These are phyloP conservation scores for Mycena vulgaris DNA, from an alignment of 768 basidiomycete genomes.

Conservation along the genomic window DNA sequence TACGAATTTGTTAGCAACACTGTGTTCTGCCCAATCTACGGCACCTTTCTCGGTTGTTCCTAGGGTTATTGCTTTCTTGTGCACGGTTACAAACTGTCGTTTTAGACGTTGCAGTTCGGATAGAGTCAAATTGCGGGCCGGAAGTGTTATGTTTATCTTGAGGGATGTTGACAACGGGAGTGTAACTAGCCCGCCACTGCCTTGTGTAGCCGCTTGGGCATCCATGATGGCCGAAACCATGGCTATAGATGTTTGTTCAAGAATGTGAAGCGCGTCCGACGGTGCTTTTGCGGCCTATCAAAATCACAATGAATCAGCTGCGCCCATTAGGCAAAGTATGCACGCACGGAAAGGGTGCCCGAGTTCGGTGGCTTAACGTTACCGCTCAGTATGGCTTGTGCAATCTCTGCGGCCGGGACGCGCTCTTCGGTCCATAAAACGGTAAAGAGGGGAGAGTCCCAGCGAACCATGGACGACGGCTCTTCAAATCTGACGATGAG, in stretches of 20 bases:
- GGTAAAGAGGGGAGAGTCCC: conserved; percentile 97
- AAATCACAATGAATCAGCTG: conserved; percentile 1
- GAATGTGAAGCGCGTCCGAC: conserved; percentile 86
- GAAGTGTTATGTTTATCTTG: conserved; percentile 71
- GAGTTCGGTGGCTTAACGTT: conserved; percentile 90
- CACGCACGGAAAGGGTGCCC: conserved; percentile 80
- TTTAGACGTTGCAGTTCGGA: conserved; percentile 92
- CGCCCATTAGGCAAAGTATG: conserved; percentile 10
- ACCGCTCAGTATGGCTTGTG: conserved; percentile 85
- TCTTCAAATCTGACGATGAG: conserved; percentile 94
- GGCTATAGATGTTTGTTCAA: conserved; percentile 83
- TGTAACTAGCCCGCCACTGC: conserved; percentile 67
- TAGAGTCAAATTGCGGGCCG: conserved; percentile 81
- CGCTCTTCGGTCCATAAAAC: conserved; percentile 81
- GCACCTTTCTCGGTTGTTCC: conserved; percentile 84
- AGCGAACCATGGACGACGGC: conserved; percentile 97
- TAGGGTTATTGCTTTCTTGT: conserved; percentile 90
- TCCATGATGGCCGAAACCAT: conserved; percentile 83
- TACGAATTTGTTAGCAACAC: conserved; percentile 79
- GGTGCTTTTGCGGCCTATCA: conserved; percentile 85
- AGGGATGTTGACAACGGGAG: conserved; percentile 60
- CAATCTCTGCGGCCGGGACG: conserved; percentile 79
- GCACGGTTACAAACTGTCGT: conserved; percentile 91
- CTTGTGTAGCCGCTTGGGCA: conserved; percentile 69
- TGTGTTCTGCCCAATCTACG: conserved; percentile 84